Conservation (phyloP, 2,329 filamentous ascomycete genomes). For the Incumbomyces delicatus region DNA sequence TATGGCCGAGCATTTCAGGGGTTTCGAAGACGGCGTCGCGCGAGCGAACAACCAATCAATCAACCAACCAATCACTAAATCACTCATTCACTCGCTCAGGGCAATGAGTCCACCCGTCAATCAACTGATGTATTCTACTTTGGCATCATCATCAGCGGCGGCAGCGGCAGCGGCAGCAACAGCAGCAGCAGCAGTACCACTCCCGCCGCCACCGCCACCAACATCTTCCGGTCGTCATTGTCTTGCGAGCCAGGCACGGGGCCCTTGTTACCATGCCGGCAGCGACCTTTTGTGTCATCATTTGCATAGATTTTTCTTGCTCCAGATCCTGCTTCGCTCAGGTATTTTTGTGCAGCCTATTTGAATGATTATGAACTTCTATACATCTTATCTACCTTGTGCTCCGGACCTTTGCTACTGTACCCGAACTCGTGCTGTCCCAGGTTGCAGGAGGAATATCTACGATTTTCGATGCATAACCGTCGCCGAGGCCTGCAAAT, state of each 20-base stretch:
- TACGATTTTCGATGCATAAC: slow-evolving; percentile 17
- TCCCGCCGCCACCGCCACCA: too few relatives aligned
- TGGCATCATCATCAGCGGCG: too few relatives aligned
- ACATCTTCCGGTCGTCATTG: too few relatives aligned
- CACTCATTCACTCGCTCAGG: too few relatives aligned
- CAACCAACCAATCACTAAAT: too few relatives aligned
- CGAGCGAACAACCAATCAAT: too few relatives aligned
- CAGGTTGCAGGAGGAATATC: not conserved
- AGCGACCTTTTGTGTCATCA: not conserved
- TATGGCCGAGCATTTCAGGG: not conserved
- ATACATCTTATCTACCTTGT: too few relatives aligned
- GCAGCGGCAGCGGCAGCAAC: not conserved
- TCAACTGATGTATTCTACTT: too few relatives aligned
- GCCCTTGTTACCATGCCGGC: not conserved
- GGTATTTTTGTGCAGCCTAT: not conserved
- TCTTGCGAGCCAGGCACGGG: too few relatives aligned
- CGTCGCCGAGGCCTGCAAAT: slow-evolving; percentile 11
- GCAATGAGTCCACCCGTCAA: too few relatives aligned
- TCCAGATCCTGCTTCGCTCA: not conserved
- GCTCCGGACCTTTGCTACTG: too few relatives aligned
- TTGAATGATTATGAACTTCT: not conserved
- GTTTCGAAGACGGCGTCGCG: not conserved
- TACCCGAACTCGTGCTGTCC: not conserved
- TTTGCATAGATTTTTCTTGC: not conserved
- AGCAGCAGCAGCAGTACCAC: not conserved